Conservation (phyloP, 257 asterid genomes). For the Solanum arcanum region DNA sequence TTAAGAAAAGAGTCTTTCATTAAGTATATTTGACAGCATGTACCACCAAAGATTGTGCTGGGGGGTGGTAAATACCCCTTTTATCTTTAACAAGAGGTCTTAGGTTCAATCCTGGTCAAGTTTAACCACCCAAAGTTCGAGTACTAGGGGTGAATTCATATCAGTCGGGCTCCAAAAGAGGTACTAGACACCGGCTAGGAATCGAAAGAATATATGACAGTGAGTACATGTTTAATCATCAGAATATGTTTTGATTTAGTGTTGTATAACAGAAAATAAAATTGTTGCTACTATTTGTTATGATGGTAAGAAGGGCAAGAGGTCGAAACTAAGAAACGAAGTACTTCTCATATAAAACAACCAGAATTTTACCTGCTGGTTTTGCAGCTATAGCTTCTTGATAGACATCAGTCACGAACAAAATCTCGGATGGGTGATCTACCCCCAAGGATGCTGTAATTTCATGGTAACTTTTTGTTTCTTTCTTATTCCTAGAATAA, state of each 20-base stretch:
- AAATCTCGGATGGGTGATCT: constrained; percentile 64
- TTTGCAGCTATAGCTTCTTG: constrained; percentile 97
- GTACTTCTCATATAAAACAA: not conserved
- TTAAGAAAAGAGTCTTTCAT: not conserved
- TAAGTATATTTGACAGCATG: not conserved
- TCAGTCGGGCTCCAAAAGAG: not conserved
- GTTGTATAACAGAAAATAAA: not conserved
- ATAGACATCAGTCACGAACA: constrained; percentile 74
- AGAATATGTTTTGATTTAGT: not conserved
- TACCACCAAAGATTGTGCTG: not conserved
- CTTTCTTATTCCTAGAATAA: constrained; percentile 65
- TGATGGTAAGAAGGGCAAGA: not conserved
- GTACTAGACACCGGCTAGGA: not conserved
- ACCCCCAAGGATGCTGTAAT: constrained; percentile 76
- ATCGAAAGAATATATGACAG: not conserved
- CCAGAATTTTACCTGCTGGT: constrained; percentile 55
- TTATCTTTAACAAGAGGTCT: not conserved
- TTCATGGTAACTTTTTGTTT: constrained; percentile 66
- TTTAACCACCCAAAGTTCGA: not conserved
- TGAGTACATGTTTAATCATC: not conserved
- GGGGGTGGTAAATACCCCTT: not conserved
- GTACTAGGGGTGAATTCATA: not conserved
- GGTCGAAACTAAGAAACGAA: not conserved
- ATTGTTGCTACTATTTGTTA: not conserved
- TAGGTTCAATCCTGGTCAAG: not conserved